phyloP scores from a whole-genome alignment of 306 rosid species.

The Vigna unguiculata region DNA sequence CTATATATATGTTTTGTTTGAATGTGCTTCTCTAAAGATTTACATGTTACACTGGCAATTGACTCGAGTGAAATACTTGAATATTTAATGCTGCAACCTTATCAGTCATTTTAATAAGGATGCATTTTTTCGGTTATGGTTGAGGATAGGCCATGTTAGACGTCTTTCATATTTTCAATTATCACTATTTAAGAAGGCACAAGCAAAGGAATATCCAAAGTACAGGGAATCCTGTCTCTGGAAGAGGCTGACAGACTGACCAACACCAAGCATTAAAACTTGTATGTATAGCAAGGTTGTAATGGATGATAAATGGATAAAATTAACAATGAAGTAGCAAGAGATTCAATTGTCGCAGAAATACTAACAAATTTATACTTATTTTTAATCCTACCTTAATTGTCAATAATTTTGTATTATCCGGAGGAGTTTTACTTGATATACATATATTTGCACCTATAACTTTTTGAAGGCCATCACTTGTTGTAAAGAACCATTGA shows the following conservation, averaged over 20 bases:
- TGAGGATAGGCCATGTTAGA: constrained; percentile 21
- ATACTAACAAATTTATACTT: constrained; percentile 21
- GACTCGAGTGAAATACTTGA: constrained; percentile 15
- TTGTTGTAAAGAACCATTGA: constrained; percentile 11
- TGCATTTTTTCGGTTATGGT: background rate
- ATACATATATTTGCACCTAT: constrained; percentile 30
- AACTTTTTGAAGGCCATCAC: constrained; percentile 21
- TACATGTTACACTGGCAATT: constrained; percentile 7
- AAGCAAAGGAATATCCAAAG: background rate
- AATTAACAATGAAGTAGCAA: background rate
- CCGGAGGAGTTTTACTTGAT: constrained; percentile 30
- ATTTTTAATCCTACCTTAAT: constrained; percentile 8
- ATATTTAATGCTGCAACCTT: constrained; percentile 24
- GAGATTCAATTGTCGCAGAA: constrained; percentile 12
- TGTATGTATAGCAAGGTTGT: constrained; percentile 29
- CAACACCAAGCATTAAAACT: constrained; percentile 10
- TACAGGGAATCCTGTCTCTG: constrained; percentile 31
- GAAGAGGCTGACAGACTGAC: constrained; percentile 29
- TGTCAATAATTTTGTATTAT: constrained; percentile 30
- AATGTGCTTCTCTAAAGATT: constrained; percentile 31
- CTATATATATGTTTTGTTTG: constrained; percentile 13
- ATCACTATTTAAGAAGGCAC: constrained; percentile 22
- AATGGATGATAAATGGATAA: constrained; percentile 9
- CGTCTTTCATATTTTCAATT: constrained; percentile 19
- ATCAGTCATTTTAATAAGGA: constrained; percentile 1